Evolutionary conservation across 805 yeast genomes (phyloP).

Genomic region (Danielia oregonensis): DNA sequence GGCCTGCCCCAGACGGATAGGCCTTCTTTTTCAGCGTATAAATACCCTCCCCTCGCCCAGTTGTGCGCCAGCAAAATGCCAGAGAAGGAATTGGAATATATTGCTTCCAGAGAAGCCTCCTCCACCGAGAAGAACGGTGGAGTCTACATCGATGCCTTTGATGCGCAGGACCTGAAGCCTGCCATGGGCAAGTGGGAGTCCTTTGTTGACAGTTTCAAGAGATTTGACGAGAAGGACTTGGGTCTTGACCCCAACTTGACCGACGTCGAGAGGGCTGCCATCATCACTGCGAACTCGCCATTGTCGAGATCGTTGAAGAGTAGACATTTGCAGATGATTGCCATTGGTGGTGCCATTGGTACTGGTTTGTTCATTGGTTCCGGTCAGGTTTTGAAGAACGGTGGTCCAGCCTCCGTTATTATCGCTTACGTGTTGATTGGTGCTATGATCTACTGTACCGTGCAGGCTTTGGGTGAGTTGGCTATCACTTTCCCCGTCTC

Average conservation of each 20-base stretch:
- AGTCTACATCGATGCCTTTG: slow-evolving; percentile 32
- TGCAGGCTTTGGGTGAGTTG: slow-evolving; percentile 63
- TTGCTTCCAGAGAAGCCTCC: slow-evolving; percentile 35
- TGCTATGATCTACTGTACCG: slow-evolving; percentile 53
- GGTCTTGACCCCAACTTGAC: slow-evolving; percentile 41
- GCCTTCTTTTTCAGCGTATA: no score
- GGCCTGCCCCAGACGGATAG: no score
- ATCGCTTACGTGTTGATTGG: slow-evolving; percentile 59
- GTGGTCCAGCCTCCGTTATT: slow-evolving; percentile 62
- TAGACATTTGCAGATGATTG: slow-evolving; percentile 64
- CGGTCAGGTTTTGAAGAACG: slow-evolving; percentile 51
- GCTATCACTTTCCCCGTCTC: slow-evolving; percentile 46
- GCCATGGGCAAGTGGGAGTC: slow-evolving; percentile 13
- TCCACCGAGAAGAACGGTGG: slow-evolving; percentile 36
- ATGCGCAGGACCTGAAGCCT: slow-evolving; percentile 15
- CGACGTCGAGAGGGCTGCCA: slow-evolving; percentile 45
- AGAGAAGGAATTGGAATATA: slow-evolving; percentile 39
- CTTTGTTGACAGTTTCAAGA: slow-evolving; percentile 30
- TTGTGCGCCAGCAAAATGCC: no score
- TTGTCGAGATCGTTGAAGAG: slow-evolving; percentile 50
- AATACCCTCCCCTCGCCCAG: no score
- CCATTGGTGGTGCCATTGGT: slow-evolving; percentile 67
- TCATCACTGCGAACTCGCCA: slow-evolving; percentile 53
- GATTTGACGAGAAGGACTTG: slow-evolving; percentile 30
- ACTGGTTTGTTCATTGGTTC: slow-evolving; percentile 67